phyloP scores from a whole-genome alignment of 768 basidiomycete genomes.

The Galerina marginata region DNA sequence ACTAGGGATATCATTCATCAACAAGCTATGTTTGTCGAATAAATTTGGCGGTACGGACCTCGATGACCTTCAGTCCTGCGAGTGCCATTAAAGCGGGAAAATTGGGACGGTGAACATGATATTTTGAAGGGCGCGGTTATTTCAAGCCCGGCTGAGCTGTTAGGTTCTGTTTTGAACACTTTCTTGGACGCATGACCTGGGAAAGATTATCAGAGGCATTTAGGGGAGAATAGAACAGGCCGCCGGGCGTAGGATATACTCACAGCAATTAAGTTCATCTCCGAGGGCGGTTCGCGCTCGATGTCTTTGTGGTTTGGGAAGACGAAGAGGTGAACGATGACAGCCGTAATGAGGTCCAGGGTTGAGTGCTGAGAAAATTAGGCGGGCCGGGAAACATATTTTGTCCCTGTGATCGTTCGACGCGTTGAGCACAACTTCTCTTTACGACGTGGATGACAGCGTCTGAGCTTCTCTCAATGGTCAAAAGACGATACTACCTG shows the following conservation, averaged over 20 bases:
- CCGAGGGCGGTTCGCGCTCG: too few relatives aligned
- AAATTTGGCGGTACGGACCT: conserved; percentile 34
- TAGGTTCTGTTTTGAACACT: conserved; percentile 23
- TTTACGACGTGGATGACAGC: background rate
- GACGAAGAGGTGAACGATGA: too few relatives aligned
- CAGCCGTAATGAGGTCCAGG: background rate
- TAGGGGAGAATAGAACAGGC: background rate
- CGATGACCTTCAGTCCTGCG: conserved; percentile 54
- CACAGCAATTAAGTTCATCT: too few relatives aligned
- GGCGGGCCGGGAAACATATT: background rate
- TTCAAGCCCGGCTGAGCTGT: conserved; percentile 22
- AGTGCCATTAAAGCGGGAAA: conserved; percentile 46
- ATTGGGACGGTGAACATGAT: conserved; percentile 9
- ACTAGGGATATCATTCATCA: conserved; percentile 43
- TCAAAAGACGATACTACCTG: too few relatives aligned
- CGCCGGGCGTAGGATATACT: too few relatives aligned
- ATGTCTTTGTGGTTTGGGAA: too few relatives aligned
- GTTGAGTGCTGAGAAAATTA: background rate
- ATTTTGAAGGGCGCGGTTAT: conserved; percentile 22
- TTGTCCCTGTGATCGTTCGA: conserved; percentile 2
- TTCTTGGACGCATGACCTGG: conserved; percentile 26
- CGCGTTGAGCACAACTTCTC: conserved; percentile 1
- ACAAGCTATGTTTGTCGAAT: background rate
- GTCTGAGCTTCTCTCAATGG: background rate
- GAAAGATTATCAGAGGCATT: conserved; percentile 18